Evolutionary conservation across 495 filamentous ascomycete genomes (phyloP).

Genomic region (Trichoderma parareesei): DNA sequence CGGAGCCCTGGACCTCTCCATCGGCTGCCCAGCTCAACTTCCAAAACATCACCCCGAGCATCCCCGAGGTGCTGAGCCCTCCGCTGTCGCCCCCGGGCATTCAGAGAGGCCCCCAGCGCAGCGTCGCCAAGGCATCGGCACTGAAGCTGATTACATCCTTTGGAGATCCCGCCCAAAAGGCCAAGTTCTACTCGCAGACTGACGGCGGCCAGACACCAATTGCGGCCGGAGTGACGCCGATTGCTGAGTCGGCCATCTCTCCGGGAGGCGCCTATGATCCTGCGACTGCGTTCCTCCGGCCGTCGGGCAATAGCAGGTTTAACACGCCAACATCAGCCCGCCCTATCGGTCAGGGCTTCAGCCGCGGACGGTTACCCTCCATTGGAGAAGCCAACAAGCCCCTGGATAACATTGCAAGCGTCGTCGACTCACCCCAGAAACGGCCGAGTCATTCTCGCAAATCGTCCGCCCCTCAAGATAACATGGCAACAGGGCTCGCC

Average conservation of each 20-base stretch:
- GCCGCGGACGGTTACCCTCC: slow-evolving; percentile 65
- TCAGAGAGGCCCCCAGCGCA: slow-evolving; percentile 45
- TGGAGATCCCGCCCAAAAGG: slow-evolving; percentile 49
- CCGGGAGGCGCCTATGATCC: slow-evolving; percentile 54
- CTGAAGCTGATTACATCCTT: slow-evolving; percentile 93
- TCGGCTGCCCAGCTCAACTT: slow-evolving; percentile 61
- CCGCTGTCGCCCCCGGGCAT: slow-evolving; percentile 48
- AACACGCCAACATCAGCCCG: slow-evolving; percentile 66
- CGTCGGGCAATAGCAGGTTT: slow-evolving; percentile 45
- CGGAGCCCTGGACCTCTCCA: slow-evolving; percentile 77
- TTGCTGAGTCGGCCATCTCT: slow-evolving; percentile 83
- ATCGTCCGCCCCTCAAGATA: slow-evolving; percentile 10
- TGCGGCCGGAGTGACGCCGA: slow-evolving; percentile 74
- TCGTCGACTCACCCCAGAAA: slow-evolving; percentile 24
- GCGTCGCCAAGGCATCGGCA: slow-evolving; percentile 67
- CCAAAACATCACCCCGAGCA: slow-evolving; percentile 36
- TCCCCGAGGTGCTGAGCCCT: slow-evolving; percentile 48
- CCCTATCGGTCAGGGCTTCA: slow-evolving; percentile 66
- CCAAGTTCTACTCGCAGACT: slow-evolving; percentile 58
- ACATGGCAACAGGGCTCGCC: slow-evolving; percentile 19
- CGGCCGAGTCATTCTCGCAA: slow-evolving; percentile 8
- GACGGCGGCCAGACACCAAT: slow-evolving; percentile 71
- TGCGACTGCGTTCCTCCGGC: slow-evolving; percentile 58
- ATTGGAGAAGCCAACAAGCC: slow-evolving; percentile 62
- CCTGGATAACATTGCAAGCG: slow-evolving; percentile 4